phyloP scores from a whole-genome alignment of 371 early-diverging fungal genomes.

The Mortierella sp. region DNA sequence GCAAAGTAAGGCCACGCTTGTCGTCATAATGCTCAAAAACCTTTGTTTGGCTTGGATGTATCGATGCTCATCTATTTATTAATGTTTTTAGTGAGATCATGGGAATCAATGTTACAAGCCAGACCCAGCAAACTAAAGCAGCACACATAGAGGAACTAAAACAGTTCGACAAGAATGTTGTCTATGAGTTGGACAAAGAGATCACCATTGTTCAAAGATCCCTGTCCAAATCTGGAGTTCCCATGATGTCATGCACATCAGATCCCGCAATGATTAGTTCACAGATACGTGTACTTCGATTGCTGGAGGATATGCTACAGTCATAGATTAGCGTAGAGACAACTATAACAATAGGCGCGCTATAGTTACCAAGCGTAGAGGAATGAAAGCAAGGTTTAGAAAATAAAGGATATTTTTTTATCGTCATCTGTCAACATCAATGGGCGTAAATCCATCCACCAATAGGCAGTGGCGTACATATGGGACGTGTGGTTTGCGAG shows the following conservation, averaged over 20 bases:
- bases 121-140: constrained; percentile 19
- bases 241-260: constrained; percentile 26
- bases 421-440: not conserved
- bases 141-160: constrained; percentile 28
- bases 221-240: constrained; percentile 23
- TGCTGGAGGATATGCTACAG: constrained; percentile 48
- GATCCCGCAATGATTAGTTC: constrained; percentile 31
- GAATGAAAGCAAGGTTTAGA: not conserved
- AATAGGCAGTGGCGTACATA: constrained; percentile 5
- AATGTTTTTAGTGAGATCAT: constrained; percentile 40
- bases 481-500: constrained; percentile 21
- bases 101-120: constrained; percentile 27
- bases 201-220: constrained; percentile 22
- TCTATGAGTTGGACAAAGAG: constrained; percentile 30
- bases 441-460: too few relatives aligned
- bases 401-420: too few relatives aligned
- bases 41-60: not conserved
- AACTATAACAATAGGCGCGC: not conserved
- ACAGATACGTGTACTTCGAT: constrained; percentile 44
- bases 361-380: too few relatives aligned
- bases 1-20: constrained; percentile 32
- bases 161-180: constrained; percentile 40
- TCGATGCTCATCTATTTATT: not conserved
- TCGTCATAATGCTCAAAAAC: not conserved
- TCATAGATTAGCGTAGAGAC: not conserved